Evolutionary conservation across 257 asterid species (phyloP).

Genomic region (Fraxinus cuspidata): DNA sequence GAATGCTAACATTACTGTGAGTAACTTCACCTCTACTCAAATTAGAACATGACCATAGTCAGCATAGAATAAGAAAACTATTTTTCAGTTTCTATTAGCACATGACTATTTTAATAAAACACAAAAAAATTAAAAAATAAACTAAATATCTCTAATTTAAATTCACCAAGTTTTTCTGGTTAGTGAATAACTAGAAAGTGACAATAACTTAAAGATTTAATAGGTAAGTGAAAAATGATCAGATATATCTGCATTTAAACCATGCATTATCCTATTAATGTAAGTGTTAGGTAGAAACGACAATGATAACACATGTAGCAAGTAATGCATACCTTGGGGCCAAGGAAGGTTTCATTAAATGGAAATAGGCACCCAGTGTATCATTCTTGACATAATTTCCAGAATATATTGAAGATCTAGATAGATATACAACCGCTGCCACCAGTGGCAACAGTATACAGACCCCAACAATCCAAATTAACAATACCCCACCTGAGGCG

Average conservation of each 20-base stretch:
- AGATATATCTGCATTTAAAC: neutral
- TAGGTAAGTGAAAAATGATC: neutral
- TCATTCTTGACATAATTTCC: constrained; percentile 79
- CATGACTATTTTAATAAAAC: neutral
- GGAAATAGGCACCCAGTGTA: constrained; percentile 68
- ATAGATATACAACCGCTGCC: constrained; percentile 65
- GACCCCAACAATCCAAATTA: constrained; percentile 71
- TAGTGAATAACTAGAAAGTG: neutral
- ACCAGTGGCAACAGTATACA: constrained; percentile 76
- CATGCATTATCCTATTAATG: constrained; percentile 10
- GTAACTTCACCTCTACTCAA: constrained; percentile 15
- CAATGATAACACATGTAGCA: neutral
- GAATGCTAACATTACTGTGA: neutral
- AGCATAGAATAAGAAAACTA: constrained; percentile 13
- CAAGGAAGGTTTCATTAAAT: constrained; percentile 82
- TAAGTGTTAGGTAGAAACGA: constrained; percentile 11
- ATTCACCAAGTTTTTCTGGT: neutral
- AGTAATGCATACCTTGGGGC: constrained; percentile 63
- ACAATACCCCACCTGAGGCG: constrained; percentile 69
- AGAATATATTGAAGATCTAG: constrained; percentile 75
- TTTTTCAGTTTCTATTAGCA: constrained; percentile 10
- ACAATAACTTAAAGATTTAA: constrained; percentile 1
- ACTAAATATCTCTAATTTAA: neutral
- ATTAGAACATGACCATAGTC: neutral
- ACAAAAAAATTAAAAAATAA: neutral